These are phyloP conservation scores for Letharia lupina DNA, from an alignment of 495 filamentous ascomycete genomes.

Conservation along the genomic window DNA sequence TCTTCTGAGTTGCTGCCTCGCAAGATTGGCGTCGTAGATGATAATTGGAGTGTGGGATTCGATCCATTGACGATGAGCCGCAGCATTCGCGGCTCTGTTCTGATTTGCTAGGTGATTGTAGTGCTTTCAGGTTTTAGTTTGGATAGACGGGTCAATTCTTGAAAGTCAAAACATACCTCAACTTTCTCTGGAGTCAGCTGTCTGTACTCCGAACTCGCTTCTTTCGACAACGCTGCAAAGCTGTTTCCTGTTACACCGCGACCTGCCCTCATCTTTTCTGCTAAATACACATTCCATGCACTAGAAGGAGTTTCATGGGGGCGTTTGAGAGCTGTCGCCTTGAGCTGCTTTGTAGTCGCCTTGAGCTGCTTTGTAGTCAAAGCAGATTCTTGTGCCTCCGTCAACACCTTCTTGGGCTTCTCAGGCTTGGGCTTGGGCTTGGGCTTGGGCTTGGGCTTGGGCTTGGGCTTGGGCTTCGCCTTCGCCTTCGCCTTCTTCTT, in stretches of 20 bases:
- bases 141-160: not conserved
- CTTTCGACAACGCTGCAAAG: slow-evolving; percentile 15
- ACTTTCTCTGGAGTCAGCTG: slow-evolving; percentile 26
- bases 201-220: slow-evolving; percentile 24
- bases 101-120: slow-evolving; percentile 44
- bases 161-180: slow-evolving; percentile 30
- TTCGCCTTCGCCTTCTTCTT: slow-evolving; percentile 9
- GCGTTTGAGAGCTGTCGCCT: slow-evolving; percentile 29
- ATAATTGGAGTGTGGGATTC: slow-evolving; percentile 45
- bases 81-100: slow-evolving; percentile 39
- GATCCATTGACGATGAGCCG: slow-evolving; percentile 51
- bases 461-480: slow-evolving; percentile 24
- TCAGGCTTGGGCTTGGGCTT: slow-evolving; percentile 18
- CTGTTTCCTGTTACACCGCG: not conserved
- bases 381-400: slow-evolving; percentile 29
- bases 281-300: slow-evolving; percentile 27
- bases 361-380: slow-evolving; percentile 30
- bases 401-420: slow-evolving; percentile 22
- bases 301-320: slow-evolving; percentile 27
- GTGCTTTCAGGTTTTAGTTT: slow-evolving; percentile 29
- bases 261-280: slow-evolving; percentile 16
- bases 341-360: slow-evolving; percentile 25
- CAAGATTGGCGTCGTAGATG: slow-evolving; percentile 56
- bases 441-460: slow-evolving; percentile 16
- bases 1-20: slow-evolving; percentile 44